Base-by-base conservation (phyloP, 495 filamentous ascomycete genomes). In the Podospora australis region DNA sequence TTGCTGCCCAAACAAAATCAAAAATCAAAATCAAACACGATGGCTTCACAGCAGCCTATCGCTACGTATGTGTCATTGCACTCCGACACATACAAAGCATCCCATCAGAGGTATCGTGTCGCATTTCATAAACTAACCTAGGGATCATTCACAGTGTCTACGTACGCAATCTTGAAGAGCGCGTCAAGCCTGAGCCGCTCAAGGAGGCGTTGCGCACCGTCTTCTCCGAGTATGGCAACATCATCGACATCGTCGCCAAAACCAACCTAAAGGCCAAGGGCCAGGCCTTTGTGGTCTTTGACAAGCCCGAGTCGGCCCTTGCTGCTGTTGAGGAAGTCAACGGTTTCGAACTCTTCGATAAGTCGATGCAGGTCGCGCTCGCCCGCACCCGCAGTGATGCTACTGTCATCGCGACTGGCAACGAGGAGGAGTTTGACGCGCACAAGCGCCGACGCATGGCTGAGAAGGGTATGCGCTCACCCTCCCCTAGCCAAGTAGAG, bases 251-350 rank as follows among this genome's bases (percentile, higher is more conserved):
- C 49, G 79, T 97, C 46, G 89, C 89, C 30, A 97, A 97, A 74
- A 85, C 76, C 39, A 95, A 91, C 62, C 72, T 97, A 26, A 89
- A 87, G 60, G 86, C 88, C 47, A 96, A 94, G 66, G 92, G 92
- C 36, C 92, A 99, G 69, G 92, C 92, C 5, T 99, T 99, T 65
- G 71, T 99, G 47, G 90, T 99, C 44, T 97, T 89, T 66, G 90
- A 95, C 54, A 80, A 72, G 43, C 70, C 80, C 21, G 82, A 90
- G 35, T 76, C 84, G 0, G 92, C 90, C 6, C 72, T 78, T 49
- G 75, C 80, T 35, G 92, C 92, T 13, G 86, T 96, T 50, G 84
- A 92, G 19, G 88, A 95, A 49, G 73, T 96, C 54, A 86, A 97
- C 58, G 90, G 89, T 13, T 97, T 99, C 69, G 88, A 94, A 51